Conservation (phyloP, 1,284 basidiomycete species). For the Pseudozyma hubeiensis region DNA sequence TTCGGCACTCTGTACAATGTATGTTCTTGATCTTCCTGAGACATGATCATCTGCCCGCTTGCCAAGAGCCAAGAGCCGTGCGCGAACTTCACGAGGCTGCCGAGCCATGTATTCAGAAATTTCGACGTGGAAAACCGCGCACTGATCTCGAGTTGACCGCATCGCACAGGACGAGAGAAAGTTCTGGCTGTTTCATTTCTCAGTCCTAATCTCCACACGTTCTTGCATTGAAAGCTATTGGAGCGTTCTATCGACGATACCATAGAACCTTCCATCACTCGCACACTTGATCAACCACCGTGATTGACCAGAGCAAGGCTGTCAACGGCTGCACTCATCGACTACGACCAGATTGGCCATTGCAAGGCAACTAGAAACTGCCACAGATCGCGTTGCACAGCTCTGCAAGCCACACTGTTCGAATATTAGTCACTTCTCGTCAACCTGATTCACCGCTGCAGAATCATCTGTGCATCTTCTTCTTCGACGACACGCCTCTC, state of each 20-base stretch:
- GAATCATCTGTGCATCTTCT: neutral
- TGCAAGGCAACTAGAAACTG: too few species aligned
- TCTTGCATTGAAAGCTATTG: neutral
- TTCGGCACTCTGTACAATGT: too few species aligned
- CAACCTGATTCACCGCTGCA: conserved; percentile 8
- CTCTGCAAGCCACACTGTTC: conserved; percentile 8
- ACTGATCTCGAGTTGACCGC: neutral
- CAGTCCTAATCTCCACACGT: conserved; percentile 15
- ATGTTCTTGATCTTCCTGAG: neutral
- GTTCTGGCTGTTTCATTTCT: conserved; percentile 25
- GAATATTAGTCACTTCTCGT: conserved; percentile 10
- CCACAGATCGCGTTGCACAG: neutral
- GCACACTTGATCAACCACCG: neutral
- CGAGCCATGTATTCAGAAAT: too few species aligned
- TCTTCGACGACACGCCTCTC: neutral
- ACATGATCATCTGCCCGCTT: neutral
- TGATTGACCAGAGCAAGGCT: too few species aligned
- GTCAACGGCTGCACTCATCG: too few species aligned
- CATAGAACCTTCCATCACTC: conserved; percentile 2
- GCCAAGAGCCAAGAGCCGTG: neutral
- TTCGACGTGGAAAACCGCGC: neutral
- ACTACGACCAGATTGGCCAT: neutral
- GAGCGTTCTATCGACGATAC: neutral
- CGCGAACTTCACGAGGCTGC: neutral
- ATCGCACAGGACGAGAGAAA: conserved; percentile 10